Conservation (phyloP, 257 asterid genomes). For the Plantago elongata region DNA sequence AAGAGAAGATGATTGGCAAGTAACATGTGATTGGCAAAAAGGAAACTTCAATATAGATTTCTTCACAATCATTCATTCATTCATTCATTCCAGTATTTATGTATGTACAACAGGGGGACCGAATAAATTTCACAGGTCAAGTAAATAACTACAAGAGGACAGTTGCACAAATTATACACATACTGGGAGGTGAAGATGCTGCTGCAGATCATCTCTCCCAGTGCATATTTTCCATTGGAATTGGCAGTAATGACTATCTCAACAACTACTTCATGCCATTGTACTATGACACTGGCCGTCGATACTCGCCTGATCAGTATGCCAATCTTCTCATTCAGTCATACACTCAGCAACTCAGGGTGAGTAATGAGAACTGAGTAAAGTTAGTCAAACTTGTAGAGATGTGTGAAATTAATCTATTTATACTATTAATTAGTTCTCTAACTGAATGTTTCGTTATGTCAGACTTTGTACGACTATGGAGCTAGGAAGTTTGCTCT, state of each 20-base stretch:
- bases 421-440: neutral
- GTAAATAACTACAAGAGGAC: conserved; percentile 42
- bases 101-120: conserved; percentile 43
- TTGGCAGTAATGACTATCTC: conserved; percentile 63
- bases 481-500: conserved; percentile 78
- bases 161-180: conserved; percentile 35
- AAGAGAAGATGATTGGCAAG: too few relatives aligned
- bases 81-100: neutral
- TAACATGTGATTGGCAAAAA: too few relatives aligned
- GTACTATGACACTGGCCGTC: conserved; percentile 31
- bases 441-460: neutral
- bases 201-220: conserved; percentile 43
- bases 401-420: neutral
- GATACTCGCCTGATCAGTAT: conserved; percentile 41
- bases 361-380: neutral
- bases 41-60: neutral
- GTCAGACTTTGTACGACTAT: conserved; percentile 37
- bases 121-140: conserved; percentile 46
- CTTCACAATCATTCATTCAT: neutral
- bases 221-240: conserved; percentile 44
- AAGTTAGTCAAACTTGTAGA: too few relatives aligned
- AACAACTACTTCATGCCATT: conserved; percentile 59
- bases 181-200: conserved; percentile 41
- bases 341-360: conserved; percentile 38
- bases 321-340: conserved; percentile 45